Percentiles rank a stretch among this genome's conserved stretches.
Conservation (phyloP, 2,329 filamentous ascomycete species). For the Scedosporium dehoogii region DNA sequence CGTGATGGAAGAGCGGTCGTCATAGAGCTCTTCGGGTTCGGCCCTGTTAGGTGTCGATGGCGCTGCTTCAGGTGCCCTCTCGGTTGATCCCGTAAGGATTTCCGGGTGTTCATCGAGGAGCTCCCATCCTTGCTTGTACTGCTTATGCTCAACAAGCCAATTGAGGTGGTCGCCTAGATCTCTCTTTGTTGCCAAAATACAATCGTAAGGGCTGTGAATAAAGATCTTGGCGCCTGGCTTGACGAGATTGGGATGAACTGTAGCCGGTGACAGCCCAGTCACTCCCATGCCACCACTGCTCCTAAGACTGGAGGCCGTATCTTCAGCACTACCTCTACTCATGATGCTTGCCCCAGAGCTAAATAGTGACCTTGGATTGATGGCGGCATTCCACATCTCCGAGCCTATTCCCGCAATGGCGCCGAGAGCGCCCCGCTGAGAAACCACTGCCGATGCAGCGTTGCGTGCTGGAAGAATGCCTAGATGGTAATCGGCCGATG, state of each 20-base stretch:
- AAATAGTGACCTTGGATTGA: constrained; percentile 80
- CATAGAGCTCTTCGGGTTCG: constrained; percentile 59
- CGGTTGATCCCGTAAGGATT: constrained; percentile 35
- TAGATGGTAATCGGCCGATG: constrained; percentile 86
- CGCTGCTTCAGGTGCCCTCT: constrained; percentile 22
- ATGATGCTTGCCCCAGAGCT: constrained; percentile 73
- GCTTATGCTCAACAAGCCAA: constrained; percentile 75
- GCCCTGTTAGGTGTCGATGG: neutral
- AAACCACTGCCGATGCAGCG: constrained; percentile 49
- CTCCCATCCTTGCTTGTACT: constrained; percentile 81
- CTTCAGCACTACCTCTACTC: constrained; percentile 52
- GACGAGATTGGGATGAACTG: constrained; percentile 43
- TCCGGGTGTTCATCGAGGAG: constrained; percentile 84
- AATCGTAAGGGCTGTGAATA: constrained; percentile 94
- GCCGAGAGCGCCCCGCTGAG: constrained; percentile 64
- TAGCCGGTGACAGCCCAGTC: constrained; percentile 17
- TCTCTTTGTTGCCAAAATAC: constrained; percentile 80
- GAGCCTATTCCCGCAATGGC: constrained; percentile 60
- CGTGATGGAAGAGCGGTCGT: constrained; percentile 40
- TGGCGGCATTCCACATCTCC: constrained; percentile 83
- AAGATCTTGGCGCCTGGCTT: constrained; percentile 65
- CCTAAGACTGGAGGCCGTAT: constrained; percentile 36
- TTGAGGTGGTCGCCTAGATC: constrained; percentile 75
- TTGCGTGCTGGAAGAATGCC: constrained; percentile 67
- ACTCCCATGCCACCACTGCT: constrained; percentile 22